Evolutionary conservation across 331 rosid genomes (phyloP).

Genomic region (Pyracantha coccinea): DNA sequence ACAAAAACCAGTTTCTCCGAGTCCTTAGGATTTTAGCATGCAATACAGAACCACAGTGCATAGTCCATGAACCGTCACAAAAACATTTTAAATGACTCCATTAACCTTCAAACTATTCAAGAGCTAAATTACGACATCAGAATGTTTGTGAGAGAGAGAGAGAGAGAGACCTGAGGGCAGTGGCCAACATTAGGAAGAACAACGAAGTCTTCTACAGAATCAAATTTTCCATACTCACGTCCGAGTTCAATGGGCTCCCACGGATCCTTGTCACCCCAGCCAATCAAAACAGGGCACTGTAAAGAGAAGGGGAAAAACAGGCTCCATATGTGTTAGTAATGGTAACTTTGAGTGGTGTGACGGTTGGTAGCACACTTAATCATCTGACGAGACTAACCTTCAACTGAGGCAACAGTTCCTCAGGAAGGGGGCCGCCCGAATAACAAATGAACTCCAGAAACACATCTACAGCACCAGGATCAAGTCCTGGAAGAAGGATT

Average conservation of each 20-base stretch:
- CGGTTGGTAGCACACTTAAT: background rate
- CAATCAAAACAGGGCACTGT: slow-evolving; percentile 89
- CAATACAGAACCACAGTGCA: background rate
- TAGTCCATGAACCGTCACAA: background rate
- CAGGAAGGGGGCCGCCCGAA: slow-evolving; percentile 98
- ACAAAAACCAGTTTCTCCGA: background rate
- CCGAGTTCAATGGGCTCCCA: slow-evolving; percentile 96
- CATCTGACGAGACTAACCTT: slow-evolving; percentile 38
- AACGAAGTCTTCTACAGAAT: slow-evolving; percentile 81
- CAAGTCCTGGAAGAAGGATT: slow-evolving; percentile 86
- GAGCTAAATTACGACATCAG: background rate
- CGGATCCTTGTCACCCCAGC: slow-evolving; percentile 98
- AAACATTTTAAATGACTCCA: background rate
- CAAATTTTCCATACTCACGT: slow-evolving; percentile 47
- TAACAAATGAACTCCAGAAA: slow-evolving; percentile 93
- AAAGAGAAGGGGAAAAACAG: background rate
- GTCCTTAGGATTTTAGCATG: background rate
- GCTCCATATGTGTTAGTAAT: background rate
- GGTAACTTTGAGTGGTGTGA: background rate
- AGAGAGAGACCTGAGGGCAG: slow-evolving; percentile 80
- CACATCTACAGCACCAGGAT: slow-evolving; percentile 88
- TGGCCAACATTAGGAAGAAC: slow-evolving; percentile 89
- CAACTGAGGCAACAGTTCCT: slow-evolving; percentile 77
- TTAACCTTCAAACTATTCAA: background rate
- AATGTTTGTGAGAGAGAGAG: background rate